A percentile compares a stretch with the other conserved stretches of the same genome.
phyloP scores from a whole-genome alignment of 106 monocot species.

The Dioscorea zingiberensis region DNA sequence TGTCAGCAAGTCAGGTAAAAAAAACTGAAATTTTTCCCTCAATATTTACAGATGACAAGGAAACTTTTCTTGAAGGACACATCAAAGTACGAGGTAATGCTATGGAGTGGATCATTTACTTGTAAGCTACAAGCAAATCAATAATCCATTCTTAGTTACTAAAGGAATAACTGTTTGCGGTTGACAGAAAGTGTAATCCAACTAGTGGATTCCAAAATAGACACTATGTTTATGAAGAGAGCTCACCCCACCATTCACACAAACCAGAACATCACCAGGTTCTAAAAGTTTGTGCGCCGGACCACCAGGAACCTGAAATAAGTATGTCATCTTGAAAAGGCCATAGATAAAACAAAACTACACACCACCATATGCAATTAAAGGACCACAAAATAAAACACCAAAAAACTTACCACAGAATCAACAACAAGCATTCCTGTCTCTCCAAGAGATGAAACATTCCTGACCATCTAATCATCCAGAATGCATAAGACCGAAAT shows the following conservation, averaged over 20 bases:
- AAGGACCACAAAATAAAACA: neutral
- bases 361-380: neutral
- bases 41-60: too few species aligned
- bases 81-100: too few species aligned
- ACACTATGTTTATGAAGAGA: neutral
- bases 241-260: constrained; percentile 67
- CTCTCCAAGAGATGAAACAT: constrained; percentile 58
- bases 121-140: too few species aligned
- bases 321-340: neutral
- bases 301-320: constrained; percentile 84
- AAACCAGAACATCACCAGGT: constrained; percentile 87
- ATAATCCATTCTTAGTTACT: too few species aligned
- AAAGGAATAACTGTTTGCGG: too few species aligned
- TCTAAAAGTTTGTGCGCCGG: constrained; percentile 87
- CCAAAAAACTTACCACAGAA: constrained; percentile 63
- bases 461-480: constrained; percentile 64
- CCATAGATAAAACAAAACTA: neutral
- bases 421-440: constrained; percentile 98
- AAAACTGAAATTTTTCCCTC: too few species aligned
- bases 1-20: too few species aligned
- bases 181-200: too few species aligned
- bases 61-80: too few species aligned
- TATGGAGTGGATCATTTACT: too few species aligned
- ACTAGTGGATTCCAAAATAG: too few species aligned
- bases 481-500: neutral